Evolutionary conservation across 352 stramenopile species (phyloP), one percentile per base, ranked within the genome.

Genomic region (Pythium sp.): DNA sequence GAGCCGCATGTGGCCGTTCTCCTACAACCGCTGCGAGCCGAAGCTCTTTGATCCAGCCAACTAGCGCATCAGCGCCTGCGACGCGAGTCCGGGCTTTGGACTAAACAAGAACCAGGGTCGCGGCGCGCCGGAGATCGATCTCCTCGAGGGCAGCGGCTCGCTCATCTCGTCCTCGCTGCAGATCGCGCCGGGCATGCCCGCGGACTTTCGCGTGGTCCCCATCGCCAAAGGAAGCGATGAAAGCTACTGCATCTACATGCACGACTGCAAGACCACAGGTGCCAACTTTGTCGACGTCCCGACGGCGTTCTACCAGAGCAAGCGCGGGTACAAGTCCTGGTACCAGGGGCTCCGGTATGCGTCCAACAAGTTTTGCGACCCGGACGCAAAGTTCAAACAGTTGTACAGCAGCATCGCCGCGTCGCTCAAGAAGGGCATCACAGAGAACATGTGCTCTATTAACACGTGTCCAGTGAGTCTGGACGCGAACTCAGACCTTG

Each of bases 1-100:
- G 2, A 93, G 94, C 67, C 92, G 93, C 72, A 89, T 98, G 64
- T 98, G 95, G 95, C 95, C 95, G 0, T 98, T 94, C 89, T 97
- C 81, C 49, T 98, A 97, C 68, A 76, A 97, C 61, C 79, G 74
- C 34, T 98, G 94, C 67, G 71, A 98, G 70, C 63, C 74, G 0
- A 69, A 77, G 30, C 54, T 76, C n/a, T 77, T 81, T 12, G 43
- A 69, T 5, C 69, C 72, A 0, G 70, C 56, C 12, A 79, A 83
- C 62, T 78, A 88, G 61, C 70, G 74, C 6, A 86, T 86, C 54
- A 84, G 73, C 28, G 95, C 86, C 1, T 98, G 95, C 71, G 88
- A 98, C 64, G 53, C 69, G 14, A 74, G 82, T 49, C 90, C 93
- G 67, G 90, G 96, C 66, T 97, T 80, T 74, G 90, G 90, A 1